Percentiles rank a stretch among this genome's conserved stretches.
Conservation (phyloP, 169 alveolate genomes). For the Babesia ovata region DNA sequence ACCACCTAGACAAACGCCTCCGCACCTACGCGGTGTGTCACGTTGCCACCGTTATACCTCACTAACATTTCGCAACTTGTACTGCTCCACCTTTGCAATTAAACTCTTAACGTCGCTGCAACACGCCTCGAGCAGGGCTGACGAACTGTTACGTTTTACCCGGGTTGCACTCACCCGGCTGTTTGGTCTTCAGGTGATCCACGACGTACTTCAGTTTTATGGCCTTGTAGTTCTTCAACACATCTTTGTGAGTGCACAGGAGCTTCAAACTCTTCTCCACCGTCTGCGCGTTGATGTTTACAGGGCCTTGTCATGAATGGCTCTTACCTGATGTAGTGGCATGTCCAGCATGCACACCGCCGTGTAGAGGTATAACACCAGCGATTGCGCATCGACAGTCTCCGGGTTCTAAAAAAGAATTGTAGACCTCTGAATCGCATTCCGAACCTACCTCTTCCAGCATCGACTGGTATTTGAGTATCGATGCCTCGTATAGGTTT, state of each 20-base stretch:
- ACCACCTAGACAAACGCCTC: conserved; percentile 73
- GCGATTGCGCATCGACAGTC: conserved; percentile 72
- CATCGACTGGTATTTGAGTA: conserved; percentile 1
- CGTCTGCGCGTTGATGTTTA: conserved; percentile 45
- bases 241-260: conserved; percentile 55
- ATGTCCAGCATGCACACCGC: conserved; percentile 60
- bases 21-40: conserved; percentile 1
- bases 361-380: conserved; percentile 70
- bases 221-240: conserved; percentile 71
- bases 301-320: conserved; percentile 19
- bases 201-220: conserved; percentile 71
- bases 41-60: background rate
- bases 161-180: conserved; percentile 29
- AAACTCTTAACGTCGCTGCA: conserved; percentile 61
- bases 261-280: conserved; percentile 63
- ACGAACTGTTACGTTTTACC: background rate
- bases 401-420: conserved; percentile 11
- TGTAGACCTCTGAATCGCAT: background rate
- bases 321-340: conserved; percentile 7
- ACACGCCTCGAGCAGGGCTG: conserved; percentile 45
- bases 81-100: conserved; percentile 45
- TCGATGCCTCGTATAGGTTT: conserved; percentile 38
- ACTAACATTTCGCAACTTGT: conserved; percentile 63
- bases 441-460: conserved; percentile 5
- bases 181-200: conserved; percentile 67